Conservation (phyloP, 805 yeast genomes). For the Scheffersomyces spartinae region DNA sequence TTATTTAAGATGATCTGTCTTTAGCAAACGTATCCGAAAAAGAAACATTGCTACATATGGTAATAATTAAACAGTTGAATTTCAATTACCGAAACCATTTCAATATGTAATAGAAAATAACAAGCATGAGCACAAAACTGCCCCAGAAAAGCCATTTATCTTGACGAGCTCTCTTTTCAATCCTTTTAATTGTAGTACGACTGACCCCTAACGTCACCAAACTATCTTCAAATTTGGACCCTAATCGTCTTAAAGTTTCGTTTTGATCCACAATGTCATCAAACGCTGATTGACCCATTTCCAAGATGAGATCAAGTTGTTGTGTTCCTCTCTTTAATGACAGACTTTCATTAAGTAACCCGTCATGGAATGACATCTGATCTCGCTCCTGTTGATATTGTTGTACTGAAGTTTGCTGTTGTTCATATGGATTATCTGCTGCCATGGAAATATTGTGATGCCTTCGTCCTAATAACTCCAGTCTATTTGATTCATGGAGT, state of each 20-base stretch:
- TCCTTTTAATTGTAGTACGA: slow-evolving; percentile 65
- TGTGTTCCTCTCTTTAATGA: slow-evolving; percentile 58
- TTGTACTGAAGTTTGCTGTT: slow-evolving; percentile 7
- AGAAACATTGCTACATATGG: too few species aligned
- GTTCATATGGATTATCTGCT: slow-evolving; percentile 39
- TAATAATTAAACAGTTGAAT: too few species aligned
- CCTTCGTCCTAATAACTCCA: slow-evolving; percentile 46
- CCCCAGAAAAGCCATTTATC: slow-evolving; percentile 84
- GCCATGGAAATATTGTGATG: slow-evolving; percentile 13
- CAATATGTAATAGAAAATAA: slow-evolving; percentile 56
- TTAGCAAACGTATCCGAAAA: too few species aligned
- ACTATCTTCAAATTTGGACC: slow-evolving; percentile 50
- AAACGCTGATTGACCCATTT: slow-evolving; percentile 77
- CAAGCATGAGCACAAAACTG: slow-evolving; percentile 50
- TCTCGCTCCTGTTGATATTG: slow-evolving; percentile 15
- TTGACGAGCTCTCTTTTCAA: slow-evolving; percentile 72
- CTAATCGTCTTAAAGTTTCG: slow-evolving; percentile 52
- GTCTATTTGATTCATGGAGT: slow-evolving; percentile 34
- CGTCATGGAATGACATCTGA: slow-evolving; percentile 39
- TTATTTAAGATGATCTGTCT: too few species aligned
- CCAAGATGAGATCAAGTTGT: slow-evolving; percentile 81
- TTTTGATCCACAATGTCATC: slow-evolving; percentile 83
- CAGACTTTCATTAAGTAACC: slow-evolving; percentile 57
- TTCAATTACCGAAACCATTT: slow-evolving; percentile 56
- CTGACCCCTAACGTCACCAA: slow-evolving; percentile 81